Evolutionary conservation across 1,139 yeast genomes (phyloP).

Genomic region (Zygoascus meyerae): DNA sequence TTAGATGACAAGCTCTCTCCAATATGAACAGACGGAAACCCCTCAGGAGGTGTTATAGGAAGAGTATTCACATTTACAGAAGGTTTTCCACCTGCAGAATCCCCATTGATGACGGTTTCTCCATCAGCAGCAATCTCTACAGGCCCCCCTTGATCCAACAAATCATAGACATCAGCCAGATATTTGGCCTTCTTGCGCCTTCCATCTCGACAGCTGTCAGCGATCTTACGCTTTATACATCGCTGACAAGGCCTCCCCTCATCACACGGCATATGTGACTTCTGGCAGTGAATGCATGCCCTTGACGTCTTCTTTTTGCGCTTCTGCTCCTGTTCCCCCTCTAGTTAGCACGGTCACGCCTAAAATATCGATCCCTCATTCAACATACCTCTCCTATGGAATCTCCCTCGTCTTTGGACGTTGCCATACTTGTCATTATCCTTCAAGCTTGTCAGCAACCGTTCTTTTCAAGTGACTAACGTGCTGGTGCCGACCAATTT

Average conservation of each 20-base stretch:
- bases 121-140: background rate
- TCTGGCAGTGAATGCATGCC: conserved; percentile 90
- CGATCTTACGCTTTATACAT: conserved; percentile 68
- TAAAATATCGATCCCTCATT: background rate
- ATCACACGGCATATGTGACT: conserved; percentile 88
- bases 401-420: background rate
- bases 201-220: conserved; percentile 72
- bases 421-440: background rate
- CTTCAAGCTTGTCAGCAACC: no score
- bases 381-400: background rate
- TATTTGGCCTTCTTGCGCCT: conserved; percentile 83
- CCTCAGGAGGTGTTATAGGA: conserved; percentile 18
- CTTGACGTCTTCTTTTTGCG: conserved; percentile 58
- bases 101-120: background rate
- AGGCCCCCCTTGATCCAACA: background rate
- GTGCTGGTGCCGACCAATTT: no score
- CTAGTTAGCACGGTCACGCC: background rate
- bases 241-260: conserved; percentile 71
- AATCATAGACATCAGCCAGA: conserved; percentile 33
- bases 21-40: conserved; percentile 2
- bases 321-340: conserved; percentile 13
- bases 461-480: no score
- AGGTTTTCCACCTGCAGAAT: background rate
- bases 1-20: background rate
- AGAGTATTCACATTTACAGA: background rate